Conservation (phyloP, 805 yeast genomes). For the Danielozyma ontarioensis region DNA sequence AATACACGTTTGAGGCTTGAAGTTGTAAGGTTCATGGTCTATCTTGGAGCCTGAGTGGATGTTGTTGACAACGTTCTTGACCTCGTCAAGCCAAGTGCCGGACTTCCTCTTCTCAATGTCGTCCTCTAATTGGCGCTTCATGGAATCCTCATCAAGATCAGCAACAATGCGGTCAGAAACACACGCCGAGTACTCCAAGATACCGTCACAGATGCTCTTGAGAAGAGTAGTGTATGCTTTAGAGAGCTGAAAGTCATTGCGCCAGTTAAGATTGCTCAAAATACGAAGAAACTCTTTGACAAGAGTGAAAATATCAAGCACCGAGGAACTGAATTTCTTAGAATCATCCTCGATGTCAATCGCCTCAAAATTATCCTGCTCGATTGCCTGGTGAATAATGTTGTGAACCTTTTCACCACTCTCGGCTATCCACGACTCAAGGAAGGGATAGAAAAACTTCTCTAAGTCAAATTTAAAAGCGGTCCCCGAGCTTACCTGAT, state of each 20-base stretch:
- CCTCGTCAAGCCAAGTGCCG: constrained; percentile 46
- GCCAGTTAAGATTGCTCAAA: constrained; percentile 63
- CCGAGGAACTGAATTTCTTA: constrained; percentile 53
- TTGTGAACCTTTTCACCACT: constrained; percentile 42
- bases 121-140: constrained; percentile 8
- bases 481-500: constrained; percentile 40
- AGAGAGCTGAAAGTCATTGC: constrained; percentile 56
- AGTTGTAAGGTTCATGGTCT: constrained; percentile 48
- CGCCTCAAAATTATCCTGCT: constrained; percentile 53
- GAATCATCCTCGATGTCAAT: constrained; percentile 38
- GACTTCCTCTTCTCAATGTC: constrained; percentile 8
- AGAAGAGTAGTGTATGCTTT: constrained; percentile 55
- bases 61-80: constrained; percentile 45
- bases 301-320: constrained; percentile 61
- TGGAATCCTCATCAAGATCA: constrained; percentile 37
- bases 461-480: constrained; percentile 54
- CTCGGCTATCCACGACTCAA: constrained; percentile 35
- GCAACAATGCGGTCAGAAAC: constrained; percentile 32
- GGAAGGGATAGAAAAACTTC: constrained; percentile 40
- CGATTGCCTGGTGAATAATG: constrained; percentile 51
- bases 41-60: constrained; percentile 29
- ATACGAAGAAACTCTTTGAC: constrained; percentile 53
- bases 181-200: constrained; percentile 45
- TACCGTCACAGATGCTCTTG: constrained; percentile 57
- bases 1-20: constrained; percentile 61